Percentiles rank a stretch among this genome's conserved stretches.
Evolutionary conservation across 352 stramenopile species (phyloP).

Genomic region (Phytophthora hybrid): DNA sequence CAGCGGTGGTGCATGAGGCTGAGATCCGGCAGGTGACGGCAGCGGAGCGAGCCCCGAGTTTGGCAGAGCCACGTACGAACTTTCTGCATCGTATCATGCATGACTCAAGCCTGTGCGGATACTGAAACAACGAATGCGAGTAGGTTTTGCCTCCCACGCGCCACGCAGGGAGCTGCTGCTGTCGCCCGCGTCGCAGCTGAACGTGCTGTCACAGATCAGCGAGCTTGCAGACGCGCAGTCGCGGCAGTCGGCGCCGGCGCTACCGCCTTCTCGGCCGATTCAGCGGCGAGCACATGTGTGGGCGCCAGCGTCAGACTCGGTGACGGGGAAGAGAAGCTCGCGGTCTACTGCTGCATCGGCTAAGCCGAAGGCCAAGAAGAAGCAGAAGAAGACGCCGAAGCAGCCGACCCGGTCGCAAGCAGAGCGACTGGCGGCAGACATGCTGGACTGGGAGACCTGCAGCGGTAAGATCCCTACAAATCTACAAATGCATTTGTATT

Average conservation of each 20-base stretch:
- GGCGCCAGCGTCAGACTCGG: slow-evolving; percentile 14
- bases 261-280: background rate
- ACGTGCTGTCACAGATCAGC: slow-evolving; percentile 83
- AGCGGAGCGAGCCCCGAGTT: background rate
- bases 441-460: slow-evolving; percentile 72
- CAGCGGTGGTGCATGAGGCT: background rate
- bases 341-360: background rate
- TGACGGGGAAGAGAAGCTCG: slow-evolving; percentile 6
- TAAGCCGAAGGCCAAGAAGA: slow-evolving; percentile 20
- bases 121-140: background rate
- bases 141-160: background rate
- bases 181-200: slow-evolving; percentile 73
- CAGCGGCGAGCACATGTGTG: slow-evolving; percentile 37
- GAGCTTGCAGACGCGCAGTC: slow-evolving; percentile 58
- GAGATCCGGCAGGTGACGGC: background rate
- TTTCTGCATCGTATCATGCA: background rate
- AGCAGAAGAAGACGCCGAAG: slow-evolving; percentile 35
- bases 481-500: background rate
- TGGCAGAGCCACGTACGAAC: background rate
- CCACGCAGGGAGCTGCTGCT: slow-evolving; percentile 46
- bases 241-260: background rate
- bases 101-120: background rate
- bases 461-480: slow-evolving; percentile 47
- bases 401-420: slow-evolving; percentile 20
- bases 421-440: slow-evolving; percentile 50